A percentile compares a stretch with the other conserved stretches of the same genome.
Evolutionary conservation across 441 rosid species (phyloP).

Genomic region (Jatropha multifida): DNA sequence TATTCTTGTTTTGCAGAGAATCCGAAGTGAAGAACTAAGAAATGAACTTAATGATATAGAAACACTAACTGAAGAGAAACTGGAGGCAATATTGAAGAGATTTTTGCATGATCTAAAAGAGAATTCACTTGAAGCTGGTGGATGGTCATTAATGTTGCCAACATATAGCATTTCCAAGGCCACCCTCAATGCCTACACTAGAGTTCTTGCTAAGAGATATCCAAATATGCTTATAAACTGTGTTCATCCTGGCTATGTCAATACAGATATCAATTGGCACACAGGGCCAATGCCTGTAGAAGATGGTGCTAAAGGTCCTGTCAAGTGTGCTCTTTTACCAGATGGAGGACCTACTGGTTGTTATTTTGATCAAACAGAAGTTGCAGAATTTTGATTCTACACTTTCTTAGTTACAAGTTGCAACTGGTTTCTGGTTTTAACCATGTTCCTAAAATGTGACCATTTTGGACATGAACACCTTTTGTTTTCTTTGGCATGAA

Average conservation of each 20-base stretch:
- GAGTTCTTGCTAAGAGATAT: constrained; percentile 47
- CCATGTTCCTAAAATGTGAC: too few species aligned
- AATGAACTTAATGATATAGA: constrained; percentile 43
- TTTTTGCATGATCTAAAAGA: constrained; percentile 43
- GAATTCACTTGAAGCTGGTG: constrained; percentile 41
- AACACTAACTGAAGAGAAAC: constrained; percentile 39
- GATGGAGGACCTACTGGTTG: constrained; percentile 48
- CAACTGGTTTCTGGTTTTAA: neutral
- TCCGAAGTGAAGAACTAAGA: constrained; percentile 32
- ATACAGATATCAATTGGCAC: constrained; percentile 43
- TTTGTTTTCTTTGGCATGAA: too few species aligned
- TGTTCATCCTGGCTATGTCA: constrained; percentile 45
- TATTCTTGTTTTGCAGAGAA: constrained; percentile 34
- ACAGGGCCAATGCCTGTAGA: constrained; percentile 40
- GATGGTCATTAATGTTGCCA: constrained; percentile 55
- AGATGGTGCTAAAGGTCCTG: constrained; percentile 52
- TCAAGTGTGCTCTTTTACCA: constrained; percentile 52
- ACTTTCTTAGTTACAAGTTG: neutral
- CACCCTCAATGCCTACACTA: constrained; percentile 52
- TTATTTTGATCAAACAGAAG: constrained; percentile 49
- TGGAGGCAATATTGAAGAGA: constrained; percentile 35
- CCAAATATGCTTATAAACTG: constrained; percentile 46
- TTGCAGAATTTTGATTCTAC: constrained; percentile 38
- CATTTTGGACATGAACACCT: too few species aligned
- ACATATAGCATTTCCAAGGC: constrained; percentile 56